Conservation (phyloP, 108 stramenopile species). For the Nitzschia palea region DNA sequence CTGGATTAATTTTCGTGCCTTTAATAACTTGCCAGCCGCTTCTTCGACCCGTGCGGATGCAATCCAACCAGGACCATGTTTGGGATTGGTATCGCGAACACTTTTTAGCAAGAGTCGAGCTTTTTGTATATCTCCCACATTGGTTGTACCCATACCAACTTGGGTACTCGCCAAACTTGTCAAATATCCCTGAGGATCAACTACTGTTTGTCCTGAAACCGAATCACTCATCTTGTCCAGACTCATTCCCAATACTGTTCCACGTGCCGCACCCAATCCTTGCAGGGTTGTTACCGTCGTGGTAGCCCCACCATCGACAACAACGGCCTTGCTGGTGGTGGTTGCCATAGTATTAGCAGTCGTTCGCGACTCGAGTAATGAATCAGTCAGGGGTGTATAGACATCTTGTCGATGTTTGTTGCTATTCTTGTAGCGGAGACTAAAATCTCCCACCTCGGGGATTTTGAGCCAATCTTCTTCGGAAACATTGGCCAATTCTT, state of each 20-base stretch:
- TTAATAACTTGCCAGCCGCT: constrained; percentile 87
- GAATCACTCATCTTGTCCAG: constrained; percentile 92
- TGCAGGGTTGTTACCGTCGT: constrained; percentile 48
- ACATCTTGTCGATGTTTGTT: constrained; percentile 73
- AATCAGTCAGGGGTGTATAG: constrained; percentile 93
- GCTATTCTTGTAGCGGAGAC: constrained; percentile 85
- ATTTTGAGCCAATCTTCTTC: constrained; percentile 96
- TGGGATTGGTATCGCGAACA: constrained; percentile 96
- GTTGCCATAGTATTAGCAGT: constrained; percentile 48
- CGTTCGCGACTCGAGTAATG: constrained; percentile 64
- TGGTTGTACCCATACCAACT: constrained; percentile 49
- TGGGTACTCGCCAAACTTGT: constrained; percentile 81
- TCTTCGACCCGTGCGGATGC: constrained; percentile 97
- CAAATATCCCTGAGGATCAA: constrained; percentile 95
- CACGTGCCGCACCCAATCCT: constrained; percentile 86
- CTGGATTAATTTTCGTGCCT: constrained; percentile 95
- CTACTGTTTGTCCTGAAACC: constrained; percentile 88
- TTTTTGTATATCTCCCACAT: constrained; percentile 95
- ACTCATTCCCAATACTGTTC: constrained; percentile 89
- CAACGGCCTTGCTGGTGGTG: constrained; percentile 26
- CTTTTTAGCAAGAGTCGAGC: constrained; percentile 92
- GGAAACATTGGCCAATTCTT: constrained; percentile 82
- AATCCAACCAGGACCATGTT: constrained; percentile 98
- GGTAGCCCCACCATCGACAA: constrained; percentile 1
- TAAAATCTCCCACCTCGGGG: constrained; percentile 93